Conservation (phyloP, 78 protist genomes). For the Dictyostelium purpureum region DNA sequence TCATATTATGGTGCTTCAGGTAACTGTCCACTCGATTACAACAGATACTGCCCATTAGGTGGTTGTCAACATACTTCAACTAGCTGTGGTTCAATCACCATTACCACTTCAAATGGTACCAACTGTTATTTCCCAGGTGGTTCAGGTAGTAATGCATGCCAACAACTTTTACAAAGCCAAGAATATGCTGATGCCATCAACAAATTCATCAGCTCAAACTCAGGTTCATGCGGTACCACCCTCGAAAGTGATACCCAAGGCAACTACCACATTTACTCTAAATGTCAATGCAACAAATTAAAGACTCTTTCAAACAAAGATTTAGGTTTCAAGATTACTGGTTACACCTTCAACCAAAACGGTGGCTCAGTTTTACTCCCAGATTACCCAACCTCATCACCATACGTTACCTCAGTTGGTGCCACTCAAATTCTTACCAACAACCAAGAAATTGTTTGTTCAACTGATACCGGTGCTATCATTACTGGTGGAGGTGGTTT, state of each 20-base stretch:
- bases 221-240: background rate
- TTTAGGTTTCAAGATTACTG: background rate
- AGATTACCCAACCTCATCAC: conserved; percentile 53
- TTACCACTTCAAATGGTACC: conserved; percentile 17
- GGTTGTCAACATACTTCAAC: conserved; percentile 57
- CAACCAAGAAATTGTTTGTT: conserved; percentile 26
- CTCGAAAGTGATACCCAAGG: conserved; percentile 27
- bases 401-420: conserved; percentile 82
- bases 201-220: background rate
- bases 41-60: conserved; percentile 71
- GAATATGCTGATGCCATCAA: background rate
- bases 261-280: conserved; percentile 51
- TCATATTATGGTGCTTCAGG: conserved; percentile 59
- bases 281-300: conserved; percentile 12
- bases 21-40: conserved; percentile 69
- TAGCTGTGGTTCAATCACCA: conserved; percentile 33
- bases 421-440: conserved; percentile 24
- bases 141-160: conserved; percentile 3
- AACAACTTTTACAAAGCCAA: background rate
- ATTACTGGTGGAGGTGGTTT: conserved; percentile 88
- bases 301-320: background rate
- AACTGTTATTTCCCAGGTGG: conserved; percentile 77
- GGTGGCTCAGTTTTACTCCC: background rate
- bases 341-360: background rate
- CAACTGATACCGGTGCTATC: conserved; percentile 33